These are phyloP conservation scores for Aspergillus fumigatus DNA, from an alignment of 2,329 filamentous ascomycete species.

Conservation along the genomic window DNA sequence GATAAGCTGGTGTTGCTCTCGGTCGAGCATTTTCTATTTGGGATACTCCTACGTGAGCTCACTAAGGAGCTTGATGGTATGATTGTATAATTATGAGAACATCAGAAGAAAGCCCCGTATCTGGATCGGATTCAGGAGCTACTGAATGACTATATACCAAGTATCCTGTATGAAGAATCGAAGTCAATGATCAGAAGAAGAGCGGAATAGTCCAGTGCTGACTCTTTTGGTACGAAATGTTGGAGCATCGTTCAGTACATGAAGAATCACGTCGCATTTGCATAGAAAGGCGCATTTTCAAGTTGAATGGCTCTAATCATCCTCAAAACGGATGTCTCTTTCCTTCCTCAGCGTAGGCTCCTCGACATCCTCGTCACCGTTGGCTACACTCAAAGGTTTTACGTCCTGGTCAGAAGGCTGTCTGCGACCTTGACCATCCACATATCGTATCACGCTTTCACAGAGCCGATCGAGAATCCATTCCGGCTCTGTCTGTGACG, in stretches of 20 bases:
- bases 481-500: conserved; percentile 58
- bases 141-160: too few species aligned
- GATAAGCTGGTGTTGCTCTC: background rate
- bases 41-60: background rate
- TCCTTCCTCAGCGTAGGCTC: conserved; percentile 21
- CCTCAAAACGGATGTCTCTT: conserved; percentile 20
- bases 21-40: background rate
- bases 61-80: too few species aligned
- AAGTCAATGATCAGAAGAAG: too few species aligned
- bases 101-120: too few species aligned
- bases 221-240: background rate
- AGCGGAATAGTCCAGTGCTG: background rate
- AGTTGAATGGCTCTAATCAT: background rate
- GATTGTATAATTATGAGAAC: too few species aligned
- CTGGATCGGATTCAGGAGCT: too few species aligned
- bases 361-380: conserved; percentile 4
- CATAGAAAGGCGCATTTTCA: background rate
- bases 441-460: conserved; percentile 55
- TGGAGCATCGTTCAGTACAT: background rate
- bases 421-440: conserved; percentile 20
- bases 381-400: background rate
- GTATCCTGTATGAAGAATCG: too few species aligned
- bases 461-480: conserved; percentile 64
- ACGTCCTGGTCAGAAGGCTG: background rate
- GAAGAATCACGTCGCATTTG: background rate